phyloP scores from a whole-genome alignment of 805 yeast species.

The Spathaspora arborariae region DNA sequence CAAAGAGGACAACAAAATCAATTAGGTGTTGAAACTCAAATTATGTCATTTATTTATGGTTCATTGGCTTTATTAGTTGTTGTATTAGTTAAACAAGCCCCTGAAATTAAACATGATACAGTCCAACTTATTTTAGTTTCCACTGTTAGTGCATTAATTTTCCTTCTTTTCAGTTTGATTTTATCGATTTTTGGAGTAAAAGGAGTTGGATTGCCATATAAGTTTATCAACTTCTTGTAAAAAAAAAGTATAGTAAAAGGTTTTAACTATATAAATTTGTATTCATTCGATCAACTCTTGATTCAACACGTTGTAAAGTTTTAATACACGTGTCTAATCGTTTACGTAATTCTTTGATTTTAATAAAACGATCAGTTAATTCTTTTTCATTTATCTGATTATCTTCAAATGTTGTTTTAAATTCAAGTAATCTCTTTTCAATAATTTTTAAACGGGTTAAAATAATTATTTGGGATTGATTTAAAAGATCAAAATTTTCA shows the following conservation, averaged over 20 bases:
- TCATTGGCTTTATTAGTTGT: constrained; percentile 58
- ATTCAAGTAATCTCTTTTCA: constrained; percentile 28
- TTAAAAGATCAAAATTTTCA: constrained; percentile 47
- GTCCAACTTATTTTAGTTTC: constrained; percentile 49
- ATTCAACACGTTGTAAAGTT: constrained; percentile 35
- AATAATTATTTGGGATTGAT: constrained; percentile 55
- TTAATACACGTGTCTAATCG: constrained; percentile 23
- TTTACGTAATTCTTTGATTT: constrained; percentile 27
- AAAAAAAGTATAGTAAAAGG: not conserved
- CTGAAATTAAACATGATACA: constrained; percentile 41
- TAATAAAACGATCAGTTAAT: constrained; percentile 15
- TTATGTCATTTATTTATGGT: constrained; percentile 72
- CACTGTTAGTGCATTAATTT: constrained; percentile 41
- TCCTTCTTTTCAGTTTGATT: constrained; percentile 59
- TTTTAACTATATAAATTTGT: not conserved
- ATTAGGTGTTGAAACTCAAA: constrained; percentile 85
- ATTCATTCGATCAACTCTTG: constrained; percentile 25
- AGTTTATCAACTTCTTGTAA: constrained; percentile 27
- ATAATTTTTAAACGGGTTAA: constrained; percentile 45
- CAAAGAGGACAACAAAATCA: constrained; percentile 68
- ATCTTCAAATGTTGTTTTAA: constrained; percentile 18
- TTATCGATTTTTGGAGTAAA: constrained; percentile 67
- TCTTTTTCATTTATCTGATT: constrained; percentile 16
- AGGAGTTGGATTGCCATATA: constrained; percentile 73
- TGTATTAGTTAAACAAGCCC: constrained; percentile 54